Percentiles rank a stretch among this genome's conserved stretches.
Conservation (phyloP, 768 basidiomycete genomes). For the Leccinum longicurvipes region DNA sequence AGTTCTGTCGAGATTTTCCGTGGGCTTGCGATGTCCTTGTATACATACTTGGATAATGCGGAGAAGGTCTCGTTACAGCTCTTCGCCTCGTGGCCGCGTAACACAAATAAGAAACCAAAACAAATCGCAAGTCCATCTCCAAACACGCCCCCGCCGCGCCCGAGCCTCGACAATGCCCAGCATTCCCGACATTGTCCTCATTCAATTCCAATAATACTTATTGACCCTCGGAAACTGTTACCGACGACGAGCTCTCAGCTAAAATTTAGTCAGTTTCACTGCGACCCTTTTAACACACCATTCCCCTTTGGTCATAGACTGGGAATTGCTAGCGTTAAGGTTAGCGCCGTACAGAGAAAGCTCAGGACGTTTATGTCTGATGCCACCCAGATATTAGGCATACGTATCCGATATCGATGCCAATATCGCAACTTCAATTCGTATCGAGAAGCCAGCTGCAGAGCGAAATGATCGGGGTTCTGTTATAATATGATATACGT, state of each 20-base stretch:
- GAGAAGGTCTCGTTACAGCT: conserved; percentile 15
- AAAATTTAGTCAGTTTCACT: conserved; percentile 10
- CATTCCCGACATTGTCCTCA: background rate
- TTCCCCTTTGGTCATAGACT: conserved; percentile 16
- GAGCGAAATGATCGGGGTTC: conserved; percentile 18
- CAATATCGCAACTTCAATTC: conserved; percentile 18
- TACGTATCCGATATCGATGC: conserved; percentile 20
- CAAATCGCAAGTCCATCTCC: background rate
- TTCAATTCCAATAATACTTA: too few species aligned
- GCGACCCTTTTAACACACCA: conserved; percentile 1
- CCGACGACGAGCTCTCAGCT: background rate
- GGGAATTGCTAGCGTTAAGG: conserved; percentile 12
- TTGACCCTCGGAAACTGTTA: background rate
- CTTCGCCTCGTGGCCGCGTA: conserved; percentile 25
- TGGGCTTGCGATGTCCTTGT: conserved; percentile 10
- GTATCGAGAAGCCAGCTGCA: conserved; percentile 13
- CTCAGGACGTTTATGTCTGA: conserved; percentile 21
- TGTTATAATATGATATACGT: conserved; percentile 22
- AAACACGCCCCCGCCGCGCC: background rate
- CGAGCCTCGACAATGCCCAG: conserved; percentile 9
- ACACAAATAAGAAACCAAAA: conserved; percentile 3
- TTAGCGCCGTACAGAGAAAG: conserved; percentile 1
- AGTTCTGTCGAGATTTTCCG: conserved; percentile 22
- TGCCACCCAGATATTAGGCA: conserved; percentile 14
- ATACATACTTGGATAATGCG: conserved; percentile 30